Conservation (phyloP, 441 rosid species). For the Syzygium malaccense region DNA sequence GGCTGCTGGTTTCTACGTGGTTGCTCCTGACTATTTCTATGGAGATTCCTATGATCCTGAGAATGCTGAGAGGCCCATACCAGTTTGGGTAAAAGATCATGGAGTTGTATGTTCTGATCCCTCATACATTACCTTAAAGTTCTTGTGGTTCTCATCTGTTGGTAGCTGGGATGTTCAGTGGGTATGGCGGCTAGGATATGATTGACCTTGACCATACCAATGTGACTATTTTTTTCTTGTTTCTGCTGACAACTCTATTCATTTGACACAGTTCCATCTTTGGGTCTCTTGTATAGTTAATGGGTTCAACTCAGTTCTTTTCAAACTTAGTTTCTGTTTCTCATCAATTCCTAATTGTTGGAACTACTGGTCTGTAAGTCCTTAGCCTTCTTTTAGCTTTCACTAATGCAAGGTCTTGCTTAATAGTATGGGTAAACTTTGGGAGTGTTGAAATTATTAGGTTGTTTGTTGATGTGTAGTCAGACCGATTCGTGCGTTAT, state of each 20-base stretch:
- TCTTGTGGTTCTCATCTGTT: background rate
- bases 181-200: background rate
- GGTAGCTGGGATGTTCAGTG: background rate
- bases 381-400: background rate
- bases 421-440: background rate
- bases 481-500: background rate
- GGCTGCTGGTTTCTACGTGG: slow-evolving; percentile 18
- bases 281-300: background rate
- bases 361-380: background rate
- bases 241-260: background rate
- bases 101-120: slow-evolving; percentile 9
- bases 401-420: background rate
- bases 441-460: background rate
- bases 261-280: background rate
- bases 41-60: slow-evolving; percentile 10
- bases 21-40: slow-evolving; percentile 6
- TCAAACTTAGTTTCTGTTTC: background rate
- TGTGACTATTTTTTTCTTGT: background rate
- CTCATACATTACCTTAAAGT: background rate
- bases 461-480: background rate
- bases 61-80: slow-evolving; percentile 9
- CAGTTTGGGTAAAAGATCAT: slow-evolving; percentile 8
- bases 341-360: background rate
- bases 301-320: background rate
- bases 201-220: background rate